Conservation (phyloP, 2,329 filamentous ascomycete genomes). For the Aspergillus hortae region DNA sequence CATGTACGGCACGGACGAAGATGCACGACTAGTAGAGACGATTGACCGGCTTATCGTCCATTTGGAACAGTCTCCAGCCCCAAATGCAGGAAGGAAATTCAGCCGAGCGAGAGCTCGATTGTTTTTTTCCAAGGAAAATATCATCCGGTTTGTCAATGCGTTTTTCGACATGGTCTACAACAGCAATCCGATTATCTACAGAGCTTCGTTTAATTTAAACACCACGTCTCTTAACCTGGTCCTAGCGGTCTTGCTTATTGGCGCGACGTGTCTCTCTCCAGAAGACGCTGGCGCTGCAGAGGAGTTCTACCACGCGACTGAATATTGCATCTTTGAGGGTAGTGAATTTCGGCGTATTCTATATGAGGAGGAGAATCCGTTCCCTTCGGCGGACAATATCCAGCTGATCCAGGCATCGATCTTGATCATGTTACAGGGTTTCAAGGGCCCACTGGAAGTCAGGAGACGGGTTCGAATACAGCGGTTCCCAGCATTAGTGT, state of each 20-base stretch:
- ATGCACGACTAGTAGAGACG: background rate
- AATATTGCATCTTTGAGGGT: background rate
- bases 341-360: background rate
- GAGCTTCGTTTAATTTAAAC: constrained; percentile 1
- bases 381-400: background rate
- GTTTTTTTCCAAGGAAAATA: background rate
- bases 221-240: background rate
- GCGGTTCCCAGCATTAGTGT: background rate
- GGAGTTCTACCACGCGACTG: background rate
- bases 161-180: background rate
- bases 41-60: background rate
- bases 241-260: background rate
- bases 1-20: background rate
- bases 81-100: background rate
- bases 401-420: constrained; percentile 1
- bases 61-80: background rate
- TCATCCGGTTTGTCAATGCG: background rate
- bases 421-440: background rate
- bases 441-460: background rate
- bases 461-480: background rate
- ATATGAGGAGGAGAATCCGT: background rate
- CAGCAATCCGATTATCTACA: background rate
- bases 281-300: constrained; percentile 1
- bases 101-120: background rate
- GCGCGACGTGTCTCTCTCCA: background rate